phyloP scores from a whole-genome alignment of 2,329 filamentous ascomycete species.

The Mycocentrospora acerina region DNA sequence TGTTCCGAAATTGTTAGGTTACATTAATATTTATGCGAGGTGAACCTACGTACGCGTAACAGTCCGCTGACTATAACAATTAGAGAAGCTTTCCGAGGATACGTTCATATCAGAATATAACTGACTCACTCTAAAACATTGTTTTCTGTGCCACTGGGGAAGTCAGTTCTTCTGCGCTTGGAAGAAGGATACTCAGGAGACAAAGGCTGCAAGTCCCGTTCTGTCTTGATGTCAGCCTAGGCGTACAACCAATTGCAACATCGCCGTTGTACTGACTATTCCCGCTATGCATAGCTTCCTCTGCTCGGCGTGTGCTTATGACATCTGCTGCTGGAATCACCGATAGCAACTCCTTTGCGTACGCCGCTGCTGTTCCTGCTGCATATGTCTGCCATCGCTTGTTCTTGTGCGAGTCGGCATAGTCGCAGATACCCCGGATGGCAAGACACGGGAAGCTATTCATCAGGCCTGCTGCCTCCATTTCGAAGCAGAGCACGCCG shows the following conservation, averaged over 20 bases:
- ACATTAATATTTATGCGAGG: too few species aligned
- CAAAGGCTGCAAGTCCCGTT: constrained; percentile 1
- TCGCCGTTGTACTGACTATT: too few species aligned
- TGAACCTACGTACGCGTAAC: constrained; percentile 7
- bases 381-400: constrained; percentile 4
- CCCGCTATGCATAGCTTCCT: not conserved
- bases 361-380: constrained; percentile 5
- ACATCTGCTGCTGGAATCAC: constrained; percentile 9
- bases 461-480: too few species aligned
- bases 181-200: constrained; percentile 4
- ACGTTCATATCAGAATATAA: too few species aligned
- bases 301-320: constrained; percentile 4
- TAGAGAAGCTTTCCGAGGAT: too few species aligned
- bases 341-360: constrained; percentile 8
- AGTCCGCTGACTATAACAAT: constrained; percentile 1
- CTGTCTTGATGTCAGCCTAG: constrained; percentile 3
- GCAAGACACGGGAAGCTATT: constrained; percentile 4
- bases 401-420: constrained; percentile 8
- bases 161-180: constrained; percentile 4
- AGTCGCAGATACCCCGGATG: constrained; percentile 6
- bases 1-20: too few species aligned
- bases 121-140: too few species aligned
- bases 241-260: too few species aligned
- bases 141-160: constrained; percentile 1
- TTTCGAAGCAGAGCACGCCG: constrained; percentile 5